phyloP scores from a whole-genome alignment of 1,139 yeast species.

The Kodamaea alishanica region DNA sequence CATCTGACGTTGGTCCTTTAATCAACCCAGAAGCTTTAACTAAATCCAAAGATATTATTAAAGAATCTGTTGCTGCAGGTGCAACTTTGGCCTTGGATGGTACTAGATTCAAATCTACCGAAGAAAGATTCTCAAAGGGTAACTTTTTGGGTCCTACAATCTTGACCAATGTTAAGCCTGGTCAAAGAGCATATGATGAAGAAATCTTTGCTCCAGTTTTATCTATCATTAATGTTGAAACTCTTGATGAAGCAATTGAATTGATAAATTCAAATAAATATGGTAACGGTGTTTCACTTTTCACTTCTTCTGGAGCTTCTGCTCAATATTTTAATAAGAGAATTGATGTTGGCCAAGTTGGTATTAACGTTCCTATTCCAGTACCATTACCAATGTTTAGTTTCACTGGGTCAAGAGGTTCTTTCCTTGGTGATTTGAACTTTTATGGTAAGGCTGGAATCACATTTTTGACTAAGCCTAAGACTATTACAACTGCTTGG shows the following conservation, averaged over 20 bases:
- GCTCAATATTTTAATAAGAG: conserved; percentile 70
- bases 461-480: conserved; percentile 69
- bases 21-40: conserved; percentile 57
- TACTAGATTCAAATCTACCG: conserved; percentile 47
- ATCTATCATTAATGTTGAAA: conserved; percentile 58
- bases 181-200: conserved; percentile 69
- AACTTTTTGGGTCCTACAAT: conserved; percentile 76
- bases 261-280: conserved; percentile 62
- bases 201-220: conserved; percentile 79
- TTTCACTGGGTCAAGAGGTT: conserved; percentile 75
- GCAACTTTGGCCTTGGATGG: conserved; percentile 66
- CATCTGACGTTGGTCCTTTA: conserved; percentile 69
- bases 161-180: conserved; percentile 60
- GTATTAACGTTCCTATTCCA: conserved; percentile 80
- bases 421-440: conserved; percentile 75
- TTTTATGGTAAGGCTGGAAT: conserved; percentile 77
- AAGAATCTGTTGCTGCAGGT: conserved; percentile 53
- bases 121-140: conserved; percentile 52
- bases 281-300: conserved; percentile 73
- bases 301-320: conserved; percentile 66
- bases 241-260: conserved; percentile 69
- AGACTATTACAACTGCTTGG: conserved; percentile 74
- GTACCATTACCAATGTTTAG: conserved; percentile 83
- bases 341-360: conserved; percentile 75
- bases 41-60: conserved; percentile 54